Evolutionary conservation across 108 stramenopile species (phyloP), one percentile per base, ranked within the genome.

Genomic region (Nannochloropsis gaditana): DNA sequence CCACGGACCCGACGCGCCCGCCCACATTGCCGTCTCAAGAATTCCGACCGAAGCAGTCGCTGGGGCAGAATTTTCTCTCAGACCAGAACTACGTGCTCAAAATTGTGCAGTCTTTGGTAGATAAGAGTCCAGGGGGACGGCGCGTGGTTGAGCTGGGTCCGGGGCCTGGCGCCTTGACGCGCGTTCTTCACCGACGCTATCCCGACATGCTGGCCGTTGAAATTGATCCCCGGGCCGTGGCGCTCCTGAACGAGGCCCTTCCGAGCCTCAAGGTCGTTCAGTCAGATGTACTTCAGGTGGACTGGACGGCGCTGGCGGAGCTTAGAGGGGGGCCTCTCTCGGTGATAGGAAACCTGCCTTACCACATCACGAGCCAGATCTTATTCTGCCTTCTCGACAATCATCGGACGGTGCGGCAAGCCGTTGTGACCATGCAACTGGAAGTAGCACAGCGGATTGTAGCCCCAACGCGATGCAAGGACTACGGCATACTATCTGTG

Each of bases 381-480:
- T 86, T 98, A 41, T 98, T 98, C 90, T 95, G 94, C 21, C 89
- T 98, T 79, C 95, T 95, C 43, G 97, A 98, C 81, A 94, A 96
- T 87, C 88, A 90, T 83, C 93, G 93, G n/a, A 92, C 95, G 43
- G 93, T 97, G 3, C 80, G 93, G 9, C 80, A 82, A 21, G 96
- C 96, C n/a, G 96, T 96, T 1, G 96, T 97, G 41, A 97, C 96
- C 21, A 97, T 98, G 98, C 98, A 98, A 89, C 95, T 91, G 90
- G 98, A 98, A 88, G 98, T 98, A 1, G 98, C 93, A 11, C 90
- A 94, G 84, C 92, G 98, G 41, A 91, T 98, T 82, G 92, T 95
- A 3, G 95, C 98, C 5, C 91, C 42, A 43, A 15, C 90, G 9
- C 21, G 43, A 42, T 82, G 43, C 43, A 91, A 95, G 92, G 96